Percentiles rank a stretch among this genome's conserved stretches.
These are phyloP conservation scores for Fraxinus sp. DNA, from an alignment of 305 asterid species.

Conservation along the genomic window DNA sequence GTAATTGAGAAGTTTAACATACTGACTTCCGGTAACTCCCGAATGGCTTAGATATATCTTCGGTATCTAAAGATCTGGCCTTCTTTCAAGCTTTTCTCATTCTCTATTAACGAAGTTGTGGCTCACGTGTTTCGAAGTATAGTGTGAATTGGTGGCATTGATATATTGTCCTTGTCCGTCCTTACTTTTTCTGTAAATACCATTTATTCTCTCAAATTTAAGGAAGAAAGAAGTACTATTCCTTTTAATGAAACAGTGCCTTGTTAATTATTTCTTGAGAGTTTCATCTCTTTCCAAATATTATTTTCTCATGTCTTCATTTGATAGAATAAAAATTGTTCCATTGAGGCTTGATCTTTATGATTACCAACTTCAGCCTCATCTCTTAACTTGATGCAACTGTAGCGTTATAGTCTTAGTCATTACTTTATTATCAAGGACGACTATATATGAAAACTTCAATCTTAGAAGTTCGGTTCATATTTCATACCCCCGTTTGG, in stretches of 20 bases:
- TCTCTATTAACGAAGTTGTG: no score
- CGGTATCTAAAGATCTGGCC: no score
- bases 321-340: background rate
- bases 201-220: no score
- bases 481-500: no score
- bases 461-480: no score
- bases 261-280: background rate
- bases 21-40: background rate
- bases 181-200: background rate
- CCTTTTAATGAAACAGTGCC: background rate
- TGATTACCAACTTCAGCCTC: background rate
- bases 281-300: no score
- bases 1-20: no score
- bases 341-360: background rate
- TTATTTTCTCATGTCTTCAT: background rate
- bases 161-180: no score
- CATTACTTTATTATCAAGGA: background rate
- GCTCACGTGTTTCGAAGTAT: no score
- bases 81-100: background rate
- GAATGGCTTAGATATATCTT: background rate
- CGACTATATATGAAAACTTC: no score
- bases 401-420: background rate
- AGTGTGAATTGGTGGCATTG: no score
- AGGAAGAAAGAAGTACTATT: no score
- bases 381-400: background rate